Evolutionary conservation across 768 basidiomycete species (phyloP), one percentile per base, ranked within the genome.

Genomic region (Rhodotorula graminis): DNA sequence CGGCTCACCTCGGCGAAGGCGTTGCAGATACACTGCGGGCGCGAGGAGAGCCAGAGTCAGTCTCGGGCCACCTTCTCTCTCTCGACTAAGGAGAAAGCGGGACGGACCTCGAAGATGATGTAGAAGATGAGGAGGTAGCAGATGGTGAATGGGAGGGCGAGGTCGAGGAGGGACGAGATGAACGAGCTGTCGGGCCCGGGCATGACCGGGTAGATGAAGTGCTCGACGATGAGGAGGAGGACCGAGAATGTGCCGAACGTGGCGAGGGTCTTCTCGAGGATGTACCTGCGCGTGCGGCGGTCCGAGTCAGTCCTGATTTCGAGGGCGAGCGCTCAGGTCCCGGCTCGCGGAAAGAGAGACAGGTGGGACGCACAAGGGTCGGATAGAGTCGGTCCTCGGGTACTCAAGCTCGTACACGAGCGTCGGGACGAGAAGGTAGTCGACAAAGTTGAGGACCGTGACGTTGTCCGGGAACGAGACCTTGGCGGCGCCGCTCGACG

Each of bases 391-490:
- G 18, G 95, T 97, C 63, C 95, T 84, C 18, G 95, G 95, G 80
- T 94, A 99, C 81, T 97, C 94, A 47, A 98, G 84, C 80, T 98
- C 93, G 79, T 99, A 99, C 14, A 97, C 93, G 56, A 99, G 84
- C 0, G 92, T 92, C 23, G 96, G 96, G 59, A 91, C 88, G 52
- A 94, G 82, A 82, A 91, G 87, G 81, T 94, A 99, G 52, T 89
- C 85, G 42, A 86, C 86, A 79, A 93, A 98, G 81, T 92, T 89
- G 78, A 84, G 86, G 79, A 87, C 85, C 0, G 88, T 89, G 72
- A 98, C 85, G 80, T 93, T 97, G 60, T 88, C 84, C 1, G 94
- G 94, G 87, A 91, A 99, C 27, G 84, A 85, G 52, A 93, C 84
- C 64, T 83, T 82, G 61, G 84, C 80, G 15, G 88, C 86, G 0